These are phyloP conservation scores for Emergomyces orientalis DNA, from an alignment of 2,329 filamentous ascomycete genomes.

Conservation along the genomic window DNA sequence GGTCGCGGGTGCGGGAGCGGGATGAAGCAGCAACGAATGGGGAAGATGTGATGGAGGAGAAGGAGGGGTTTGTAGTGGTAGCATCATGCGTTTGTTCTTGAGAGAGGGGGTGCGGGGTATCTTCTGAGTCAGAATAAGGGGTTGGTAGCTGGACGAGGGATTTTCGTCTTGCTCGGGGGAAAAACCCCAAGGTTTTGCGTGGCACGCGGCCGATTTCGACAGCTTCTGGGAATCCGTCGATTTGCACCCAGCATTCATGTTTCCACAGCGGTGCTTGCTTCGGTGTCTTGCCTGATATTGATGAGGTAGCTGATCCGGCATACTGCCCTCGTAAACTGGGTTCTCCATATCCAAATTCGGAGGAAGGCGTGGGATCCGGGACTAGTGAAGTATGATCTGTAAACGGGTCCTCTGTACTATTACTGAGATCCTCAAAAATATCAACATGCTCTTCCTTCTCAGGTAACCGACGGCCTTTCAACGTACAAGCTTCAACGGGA, in stretches of 20 bases:
- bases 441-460: slow-evolving; percentile 21
- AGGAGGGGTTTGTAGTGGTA: slow-evolving; percentile 27
- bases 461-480: slow-evolving; percentile 58
- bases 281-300: slow-evolving; percentile 6
- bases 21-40: slow-evolving; percentile 22
- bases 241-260: slow-evolving; percentile 79
- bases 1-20: slow-evolving; percentile 18
- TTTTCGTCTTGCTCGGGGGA: slow-evolving; percentile 84
- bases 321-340: neutral
- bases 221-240: slow-evolving; percentile 61
- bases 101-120: slow-evolving; percentile 1
- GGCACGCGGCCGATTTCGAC: slow-evolving; percentile 81
- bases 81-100: slow-evolving; percentile 54
- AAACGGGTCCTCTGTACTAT: neutral
- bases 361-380: neutral
- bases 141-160: slow-evolving; percentile 45
- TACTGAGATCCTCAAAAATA: neutral
- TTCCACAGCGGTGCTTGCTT: slow-evolving; percentile 62
- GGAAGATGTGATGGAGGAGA: slow-evolving; percentile 26
- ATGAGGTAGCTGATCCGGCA: slow-evolving; percentile 8
- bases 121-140: slow-evolving; percentile 53
- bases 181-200: slow-evolving; percentile 74
- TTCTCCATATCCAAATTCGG: neutral
- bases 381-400: neutral
- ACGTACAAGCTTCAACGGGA: slow-evolving; percentile 79